Conservation (phyloP, 768 basidiomycete genomes). For the Termitomyces sp. region DNA sequence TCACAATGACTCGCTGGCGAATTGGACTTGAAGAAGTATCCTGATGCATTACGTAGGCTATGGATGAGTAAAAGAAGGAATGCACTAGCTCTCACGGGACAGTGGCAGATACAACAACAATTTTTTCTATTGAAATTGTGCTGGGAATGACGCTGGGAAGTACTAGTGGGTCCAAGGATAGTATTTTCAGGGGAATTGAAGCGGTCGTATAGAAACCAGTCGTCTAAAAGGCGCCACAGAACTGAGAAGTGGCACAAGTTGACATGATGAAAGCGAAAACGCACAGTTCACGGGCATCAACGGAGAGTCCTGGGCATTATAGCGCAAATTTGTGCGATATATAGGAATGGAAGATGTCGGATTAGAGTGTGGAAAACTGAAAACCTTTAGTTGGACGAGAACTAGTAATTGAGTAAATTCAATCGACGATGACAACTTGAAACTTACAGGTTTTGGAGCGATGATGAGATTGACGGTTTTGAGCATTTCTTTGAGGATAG, state of each 20-base stretch:
- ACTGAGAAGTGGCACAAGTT: too few relatives aligned
- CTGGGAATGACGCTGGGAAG: background rate
- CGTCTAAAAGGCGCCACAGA: too few relatives aligned
- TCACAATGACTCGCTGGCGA: background rate
- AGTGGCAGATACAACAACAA: background rate
- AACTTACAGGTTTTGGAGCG: conserved; percentile 8
- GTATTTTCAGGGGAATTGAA: too few relatives aligned
- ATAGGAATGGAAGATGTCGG: too few relatives aligned
- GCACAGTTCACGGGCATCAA: too few relatives aligned
- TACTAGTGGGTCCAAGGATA: too few relatives aligned
- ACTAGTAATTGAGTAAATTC: background rate
- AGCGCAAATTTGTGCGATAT: too few relatives aligned
- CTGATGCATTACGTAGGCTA: background rate
- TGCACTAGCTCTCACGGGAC: background rate
- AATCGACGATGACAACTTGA: background rate
- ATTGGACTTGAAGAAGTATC: background rate
- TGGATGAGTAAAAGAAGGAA: background rate
- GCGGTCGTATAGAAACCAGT: too few relatives aligned
- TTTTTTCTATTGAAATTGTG: background rate
- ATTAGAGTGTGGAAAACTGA: too few relatives aligned
- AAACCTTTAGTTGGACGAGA: background rate
- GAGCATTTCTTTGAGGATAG: conserved; percentile 3
- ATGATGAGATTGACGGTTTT: conserved; percentile 4
- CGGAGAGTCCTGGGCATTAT: too few relatives aligned
- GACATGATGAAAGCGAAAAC: too few relatives aligned